A percentile compares a stretch with the other conserved stretches of the same genome.
Evolutionary conservation across 148 eudicot genomes (phyloP).

Genomic region (Hydrangea macrophylla): DNA sequence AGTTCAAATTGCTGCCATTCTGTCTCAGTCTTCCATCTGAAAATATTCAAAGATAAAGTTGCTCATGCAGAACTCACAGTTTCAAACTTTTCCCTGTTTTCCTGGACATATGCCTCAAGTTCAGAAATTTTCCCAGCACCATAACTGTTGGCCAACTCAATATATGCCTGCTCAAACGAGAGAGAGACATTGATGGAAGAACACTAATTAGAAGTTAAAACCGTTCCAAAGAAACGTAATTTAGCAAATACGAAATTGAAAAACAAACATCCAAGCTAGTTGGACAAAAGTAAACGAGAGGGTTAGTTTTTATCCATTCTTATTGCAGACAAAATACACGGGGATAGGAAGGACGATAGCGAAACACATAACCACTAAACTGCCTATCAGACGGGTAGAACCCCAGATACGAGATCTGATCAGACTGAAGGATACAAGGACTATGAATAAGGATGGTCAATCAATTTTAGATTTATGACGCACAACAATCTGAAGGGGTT

Average conservation of each 20-base stretch:
- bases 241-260: neutral
- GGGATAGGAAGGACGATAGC: neutral
- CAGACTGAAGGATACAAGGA: neutral
- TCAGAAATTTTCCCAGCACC: constrained; percentile 63
- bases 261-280: neutral
- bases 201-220: neutral
- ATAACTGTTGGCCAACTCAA: constrained; percentile 69
- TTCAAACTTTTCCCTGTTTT: constrained; percentile 69
- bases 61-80: constrained; percentile 45
- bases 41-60: constrained; percentile 3
- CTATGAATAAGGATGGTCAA: neutral
- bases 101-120: constrained; percentile 47
- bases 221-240: neutral
- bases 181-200: neutral
- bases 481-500: neutral
- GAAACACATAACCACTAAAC: neutral
- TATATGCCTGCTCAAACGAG: constrained; percentile 51
- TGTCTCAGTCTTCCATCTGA: neutral
- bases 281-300: neutral
- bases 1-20: neutral
- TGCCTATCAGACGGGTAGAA: neutral
- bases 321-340: neutral
- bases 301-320: neutral
- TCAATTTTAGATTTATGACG: too few relatives aligned
- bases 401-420: neutral